Evolutionary conservation across 1,284 basidiomycete species (phyloP).

Genomic region (Cystobasidium pallidum): DNA sequence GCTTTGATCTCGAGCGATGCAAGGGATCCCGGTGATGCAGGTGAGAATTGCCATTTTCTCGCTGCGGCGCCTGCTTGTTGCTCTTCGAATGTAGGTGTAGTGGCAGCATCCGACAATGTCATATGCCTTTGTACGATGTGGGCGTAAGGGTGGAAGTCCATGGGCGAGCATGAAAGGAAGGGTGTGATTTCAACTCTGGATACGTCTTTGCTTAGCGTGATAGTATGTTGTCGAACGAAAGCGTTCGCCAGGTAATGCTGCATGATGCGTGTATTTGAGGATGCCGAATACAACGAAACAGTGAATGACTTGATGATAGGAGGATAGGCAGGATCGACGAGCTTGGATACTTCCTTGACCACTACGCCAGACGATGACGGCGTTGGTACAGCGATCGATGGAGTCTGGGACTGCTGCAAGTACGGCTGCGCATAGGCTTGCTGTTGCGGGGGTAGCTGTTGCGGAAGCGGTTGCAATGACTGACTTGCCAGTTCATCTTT

Average conservation of each 20-base stretch:
- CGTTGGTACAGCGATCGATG: conserved; percentile 1
- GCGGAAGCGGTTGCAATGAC: not conserved
- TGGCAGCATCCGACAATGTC: not conserved
- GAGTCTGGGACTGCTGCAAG: not conserved
- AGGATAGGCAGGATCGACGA: conserved; percentile 7
- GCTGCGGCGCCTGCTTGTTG: not conserved
- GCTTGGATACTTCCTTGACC: not conserved
- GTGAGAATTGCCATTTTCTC: conserved; percentile 5
- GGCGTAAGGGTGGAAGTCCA: not conserved
- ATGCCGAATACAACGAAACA: not conserved
- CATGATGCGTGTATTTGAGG: not conserved
- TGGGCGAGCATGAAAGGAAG: not conserved
- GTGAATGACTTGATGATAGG: conserved; percentile 11
- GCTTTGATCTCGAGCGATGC: conserved; percentile 7
- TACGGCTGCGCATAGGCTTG: not conserved
- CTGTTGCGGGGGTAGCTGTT: not conserved
- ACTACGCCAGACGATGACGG: not conserved
- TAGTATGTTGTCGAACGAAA: conserved; percentile 18
- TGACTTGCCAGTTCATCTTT: not conserved
- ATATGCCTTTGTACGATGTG: conserved; percentile 9
- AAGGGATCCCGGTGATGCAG: not conserved
- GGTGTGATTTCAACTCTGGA: conserved; percentile 7
- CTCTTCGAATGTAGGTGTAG: not conserved
- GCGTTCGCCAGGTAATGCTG: not conserved
- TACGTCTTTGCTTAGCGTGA: not conserved